Evolutionary conservation across 1,139 yeast genomes (phyloP).

Genomic region (Hansenula lynferdii): DNA sequence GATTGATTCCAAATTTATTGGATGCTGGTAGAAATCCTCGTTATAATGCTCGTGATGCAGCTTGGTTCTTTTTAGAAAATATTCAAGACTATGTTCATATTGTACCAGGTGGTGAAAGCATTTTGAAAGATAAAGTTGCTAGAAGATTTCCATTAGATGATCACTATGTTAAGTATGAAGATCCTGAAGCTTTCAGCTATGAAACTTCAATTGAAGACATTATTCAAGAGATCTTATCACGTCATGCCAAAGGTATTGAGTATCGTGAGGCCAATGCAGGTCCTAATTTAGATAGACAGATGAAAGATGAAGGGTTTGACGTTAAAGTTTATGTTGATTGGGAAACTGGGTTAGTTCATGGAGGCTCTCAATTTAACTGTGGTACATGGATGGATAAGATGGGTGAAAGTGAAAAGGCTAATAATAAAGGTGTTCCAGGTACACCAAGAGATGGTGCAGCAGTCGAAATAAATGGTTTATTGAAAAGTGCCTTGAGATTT

Average conservation of each 20-base stretch:
- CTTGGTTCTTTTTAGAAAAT: slow-evolving; percentile 88
- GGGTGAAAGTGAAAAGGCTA: slow-evolving; percentile 90
- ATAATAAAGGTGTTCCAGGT: slow-evolving; percentile 87
- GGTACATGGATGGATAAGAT: slow-evolving; percentile 99
- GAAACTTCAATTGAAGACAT: slow-evolving; percentile 69
- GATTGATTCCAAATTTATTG: slow-evolving; percentile 85
- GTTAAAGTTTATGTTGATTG: slow-evolving; percentile 81
- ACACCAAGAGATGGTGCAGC: slow-evolving; percentile 99
- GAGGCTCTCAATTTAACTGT: slow-evolving; percentile 90
- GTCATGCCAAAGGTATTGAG: slow-evolving; percentile 86
- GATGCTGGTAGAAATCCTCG: slow-evolving; percentile 95
- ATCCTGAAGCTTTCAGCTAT: slow-evolving; percentile 70
- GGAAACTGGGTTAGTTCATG: slow-evolving; percentile 82
- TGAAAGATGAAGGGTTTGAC: slow-evolving; percentile 90
- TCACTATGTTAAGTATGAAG: slow-evolving; percentile 63
- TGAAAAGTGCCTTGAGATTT: slow-evolving; percentile 81
- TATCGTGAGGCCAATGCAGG: slow-evolving; percentile 98
- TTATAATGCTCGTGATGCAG: slow-evolving; percentile 95
- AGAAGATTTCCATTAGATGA: slow-evolving; percentile 93
- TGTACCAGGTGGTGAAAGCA: slow-evolving; percentile 65
- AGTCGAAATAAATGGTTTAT: slow-evolving; percentile 81
- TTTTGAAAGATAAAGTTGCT: slow-evolving; percentile 66
- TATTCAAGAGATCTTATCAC: slow-evolving; percentile 70
- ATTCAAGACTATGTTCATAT: slow-evolving; percentile 71
- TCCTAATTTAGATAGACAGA: slow-evolving; percentile 77